These are phyloP conservation scores for Vitis amurensis DNA, from an alignment of 164 flowering plant genomes.

Conservation along the genomic window DNA sequence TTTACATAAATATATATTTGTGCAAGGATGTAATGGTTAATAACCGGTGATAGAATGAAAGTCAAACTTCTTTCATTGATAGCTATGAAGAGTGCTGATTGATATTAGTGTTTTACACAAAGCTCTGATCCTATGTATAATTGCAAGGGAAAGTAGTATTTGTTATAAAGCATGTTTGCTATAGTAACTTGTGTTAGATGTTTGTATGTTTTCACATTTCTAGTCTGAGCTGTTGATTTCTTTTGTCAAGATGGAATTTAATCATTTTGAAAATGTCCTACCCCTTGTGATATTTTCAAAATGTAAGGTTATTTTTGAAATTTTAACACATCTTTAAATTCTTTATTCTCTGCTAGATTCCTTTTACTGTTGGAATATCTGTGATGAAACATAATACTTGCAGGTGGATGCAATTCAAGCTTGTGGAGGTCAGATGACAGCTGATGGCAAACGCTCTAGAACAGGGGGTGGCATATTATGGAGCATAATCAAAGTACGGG, in stretches of 20 bases:
- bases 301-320: not conserved
- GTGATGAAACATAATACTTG: constrained; percentile 9
- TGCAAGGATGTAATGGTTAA: not conserved
- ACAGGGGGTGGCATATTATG: constrained; percentile 90
- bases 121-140: no score
- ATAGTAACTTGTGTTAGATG: no score
- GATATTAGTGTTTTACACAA: not conserved
- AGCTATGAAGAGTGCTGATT: not conserved
- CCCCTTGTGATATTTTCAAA: not conserved
- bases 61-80: not conserved
- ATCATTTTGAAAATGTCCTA: no score
- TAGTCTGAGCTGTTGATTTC: no score
- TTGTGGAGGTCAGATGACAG: constrained; percentile 95
- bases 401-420: constrained; percentile 91
- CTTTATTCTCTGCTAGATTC: not conserved
- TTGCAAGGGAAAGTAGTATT: not conserved
- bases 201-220: no score
- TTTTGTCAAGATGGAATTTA: no score
- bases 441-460: constrained; percentile 67
- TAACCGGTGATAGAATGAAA: not conserved
- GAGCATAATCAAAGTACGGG: constrained; percentile 80
- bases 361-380: not conserved
- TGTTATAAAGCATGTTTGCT: no score
- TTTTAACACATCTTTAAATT: not conserved
- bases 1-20: not conserved